Base-by-base conservation (phyloP, 805 yeast species). In the Ogataea philodendri region DNA sequence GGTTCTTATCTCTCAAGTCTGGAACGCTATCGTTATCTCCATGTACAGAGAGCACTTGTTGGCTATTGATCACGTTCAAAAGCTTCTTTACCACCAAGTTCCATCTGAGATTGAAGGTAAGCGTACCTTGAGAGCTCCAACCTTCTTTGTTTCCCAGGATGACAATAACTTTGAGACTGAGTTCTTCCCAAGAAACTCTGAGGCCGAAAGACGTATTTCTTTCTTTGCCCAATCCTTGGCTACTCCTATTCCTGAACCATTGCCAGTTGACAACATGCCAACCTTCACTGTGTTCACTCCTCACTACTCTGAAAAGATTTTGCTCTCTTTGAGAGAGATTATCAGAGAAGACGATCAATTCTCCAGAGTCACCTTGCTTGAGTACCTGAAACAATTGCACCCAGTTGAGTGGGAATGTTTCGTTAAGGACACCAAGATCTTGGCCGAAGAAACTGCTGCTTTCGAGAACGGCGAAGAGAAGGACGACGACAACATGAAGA, bases 241-340 rank as follows among this genome's bases (percentile, higher is more conserved):
- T 34, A 93, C 98, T 42, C 98, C 98, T 52, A 89, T 93, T 54
- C 96, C 96, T 46, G 98, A 93, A 69, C 97, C 99, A 45, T 73
- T 93, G 59, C 98, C 99, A 27, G 97, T 94, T 51, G 98, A 93
- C 66, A 90, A 90, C 73, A 93, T 93, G 98, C 99, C 99, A 48
- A 90, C 97, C 9, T 93, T 93, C 65, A 89, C 98, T 24, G 97
- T 93, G 15, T 71, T 90, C 64, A 84, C 90, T 50, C 97, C 98
- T 56, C 98, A 90, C 64, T 90, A 90, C 66, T 73, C 93, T 48
- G 98, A 90, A 69, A 90, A 88, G 78, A 90, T 90, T 45, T 71
- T 89, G 52, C 69, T 90, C 32, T 86, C 96, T n/a, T 70, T 93
- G 55, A 83, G 94, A 62, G 98, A 90, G 65, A 88, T 93, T 58